A percentile compares a stretch with the other conserved stretches of the same genome.
phyloP scores from a whole-genome alignment of 768 basidiomycete species.

The Tulasnella sp. region DNA sequence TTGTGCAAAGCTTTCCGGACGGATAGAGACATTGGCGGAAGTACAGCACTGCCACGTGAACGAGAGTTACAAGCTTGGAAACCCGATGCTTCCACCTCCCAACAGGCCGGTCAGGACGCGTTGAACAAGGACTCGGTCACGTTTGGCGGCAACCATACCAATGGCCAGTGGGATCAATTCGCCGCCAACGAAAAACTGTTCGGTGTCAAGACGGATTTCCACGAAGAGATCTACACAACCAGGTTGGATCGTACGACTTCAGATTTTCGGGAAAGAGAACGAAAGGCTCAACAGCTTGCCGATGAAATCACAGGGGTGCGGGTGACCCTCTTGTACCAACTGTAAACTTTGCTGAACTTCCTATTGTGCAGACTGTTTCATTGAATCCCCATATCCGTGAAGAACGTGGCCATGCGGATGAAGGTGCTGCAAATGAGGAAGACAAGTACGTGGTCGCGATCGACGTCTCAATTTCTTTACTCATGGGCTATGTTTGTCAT shows the following conservation, averaged over 20 bases:
- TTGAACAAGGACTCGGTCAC: slow-evolving; percentile 38
- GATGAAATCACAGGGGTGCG: slow-evolving; percentile 81
- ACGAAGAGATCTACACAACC: slow-evolving; percentile 92
- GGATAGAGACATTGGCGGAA: slow-evolving; percentile 62
- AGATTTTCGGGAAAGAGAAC: slow-evolving; percentile 81
- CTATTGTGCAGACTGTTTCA: slow-evolving; percentile 36
- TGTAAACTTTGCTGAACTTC: slow-evolving; percentile 5
- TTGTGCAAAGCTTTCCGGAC: slow-evolving; percentile 55
- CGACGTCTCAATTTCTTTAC: slow-evolving; percentile 15
- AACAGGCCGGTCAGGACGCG: slow-evolving; percentile 26
- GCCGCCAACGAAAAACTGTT: slow-evolving; percentile 85
- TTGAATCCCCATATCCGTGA: slow-evolving; percentile 82
- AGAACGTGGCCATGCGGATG: slow-evolving; percentile 64
- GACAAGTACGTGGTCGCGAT: slow-evolving; percentile 56
- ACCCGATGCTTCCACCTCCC: slow-evolving; percentile 27
- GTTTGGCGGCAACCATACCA: slow-evolving; percentile 43
- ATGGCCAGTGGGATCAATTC: slow-evolving; percentile 77
- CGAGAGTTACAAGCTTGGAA: slow-evolving; percentile 78
- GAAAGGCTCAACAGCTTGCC: slow-evolving; percentile 76
- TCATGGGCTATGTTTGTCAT: slow-evolving; percentile 22
- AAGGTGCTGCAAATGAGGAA: slow-evolving; percentile 78
- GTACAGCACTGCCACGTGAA: slow-evolving; percentile 38
- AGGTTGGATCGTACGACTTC: slow-evolving; percentile 72
- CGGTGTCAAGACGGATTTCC: slow-evolving; percentile 81
- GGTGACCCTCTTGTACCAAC: slow-evolving; percentile 5